Evolutionary conservation across 257 asterid species (phyloP).

Genomic region (Ajuga chamaepitys): DNA sequence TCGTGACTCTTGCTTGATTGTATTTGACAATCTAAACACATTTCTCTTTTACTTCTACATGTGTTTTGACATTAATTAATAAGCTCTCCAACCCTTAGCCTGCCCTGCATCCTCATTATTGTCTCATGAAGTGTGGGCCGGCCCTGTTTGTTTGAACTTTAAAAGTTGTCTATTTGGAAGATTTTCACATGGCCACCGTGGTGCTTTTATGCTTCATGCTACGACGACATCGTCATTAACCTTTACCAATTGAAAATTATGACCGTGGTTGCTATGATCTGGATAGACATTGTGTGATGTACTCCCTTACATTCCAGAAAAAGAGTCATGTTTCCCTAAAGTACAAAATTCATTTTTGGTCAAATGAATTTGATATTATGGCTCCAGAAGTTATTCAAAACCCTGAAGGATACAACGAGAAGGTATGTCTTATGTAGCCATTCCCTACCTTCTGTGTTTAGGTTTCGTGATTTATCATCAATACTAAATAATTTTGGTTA

Average conservation of each 20-base stretch:
- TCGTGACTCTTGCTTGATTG: slow-evolving; percentile 2
- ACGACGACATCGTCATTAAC: background rate
- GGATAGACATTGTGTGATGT: background rate
- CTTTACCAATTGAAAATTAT: background rate
- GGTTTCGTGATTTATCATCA: background rate
- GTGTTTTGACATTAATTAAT: background rate
- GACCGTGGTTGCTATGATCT: background rate
- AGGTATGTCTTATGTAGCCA: slow-evolving; percentile 42
- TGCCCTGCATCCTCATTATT: background rate
- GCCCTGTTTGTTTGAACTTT: background rate
- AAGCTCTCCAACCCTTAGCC: background rate
- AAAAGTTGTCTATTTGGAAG: background rate
- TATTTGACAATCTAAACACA: background rate
- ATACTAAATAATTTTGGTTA: slow-evolving; percentile 5
- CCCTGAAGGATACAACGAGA: slow-evolving; percentile 96
- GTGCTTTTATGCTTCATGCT: background rate
- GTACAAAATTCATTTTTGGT: too few species aligned
- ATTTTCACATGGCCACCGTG: background rate
- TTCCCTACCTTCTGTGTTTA: background rate
- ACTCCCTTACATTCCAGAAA: background rate
- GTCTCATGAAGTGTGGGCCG: slow-evolving; percentile 3
- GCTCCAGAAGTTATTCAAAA: slow-evolving; percentile 99
- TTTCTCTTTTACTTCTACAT: background rate
- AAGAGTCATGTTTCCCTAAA: too few species aligned
- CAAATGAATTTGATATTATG: slow-evolving; percentile 33